Evolutionary conservation across 805 yeast species (phyloP), one percentile per base, ranked within the genome.

Genomic region (Saccharomycopsis malanga): DNA sequence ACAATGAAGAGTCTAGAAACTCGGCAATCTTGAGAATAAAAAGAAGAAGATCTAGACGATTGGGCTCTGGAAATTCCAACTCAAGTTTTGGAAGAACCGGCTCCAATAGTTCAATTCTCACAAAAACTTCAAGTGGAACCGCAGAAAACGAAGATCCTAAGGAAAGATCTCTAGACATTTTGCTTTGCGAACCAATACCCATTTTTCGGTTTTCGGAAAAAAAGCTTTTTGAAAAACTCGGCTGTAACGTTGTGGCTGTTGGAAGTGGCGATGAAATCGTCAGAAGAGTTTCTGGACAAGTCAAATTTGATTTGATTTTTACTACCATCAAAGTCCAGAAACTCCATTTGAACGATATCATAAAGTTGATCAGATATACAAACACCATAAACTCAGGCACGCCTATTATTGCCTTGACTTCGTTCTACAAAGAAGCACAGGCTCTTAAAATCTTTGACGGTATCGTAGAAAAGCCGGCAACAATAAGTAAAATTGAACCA

Each of bases 121-220:
- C 12, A 5, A n/a, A 5, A 7, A 10, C 36, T 14, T 32, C 36
- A n/a, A 18, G 36, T 12, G 17, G 6, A 7, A 14, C 12, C 12
- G 15, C n/a, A 30, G 17, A 37, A 50, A 51, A 17, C 5, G 42
- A 38, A 2, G 42, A 44, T 9, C 32, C 23, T 9, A 45, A 32
- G 18, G 30, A 59, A 1, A 71, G 69, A 30, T 56, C 61, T 2
- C 62, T 84, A 55, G 89, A 86, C 60, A 80, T 88, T 3, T 67
- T 91, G 39, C 68, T 87, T 12, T 88, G 96, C 63, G 96, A 87
- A 57, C 87, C 93, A 2, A 85, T 86, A 50, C 93, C 96, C 0
- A 83, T 83, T 48, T 81, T 86, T 55, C 66, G 95, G 42, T 85
- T 76, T 57, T 71, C 86, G 12, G 73, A 82, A 23, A 73, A 78